Conservation (phyloP, 495 filamentous ascomycete genomes). For the Usnea hakonensis region DNA sequence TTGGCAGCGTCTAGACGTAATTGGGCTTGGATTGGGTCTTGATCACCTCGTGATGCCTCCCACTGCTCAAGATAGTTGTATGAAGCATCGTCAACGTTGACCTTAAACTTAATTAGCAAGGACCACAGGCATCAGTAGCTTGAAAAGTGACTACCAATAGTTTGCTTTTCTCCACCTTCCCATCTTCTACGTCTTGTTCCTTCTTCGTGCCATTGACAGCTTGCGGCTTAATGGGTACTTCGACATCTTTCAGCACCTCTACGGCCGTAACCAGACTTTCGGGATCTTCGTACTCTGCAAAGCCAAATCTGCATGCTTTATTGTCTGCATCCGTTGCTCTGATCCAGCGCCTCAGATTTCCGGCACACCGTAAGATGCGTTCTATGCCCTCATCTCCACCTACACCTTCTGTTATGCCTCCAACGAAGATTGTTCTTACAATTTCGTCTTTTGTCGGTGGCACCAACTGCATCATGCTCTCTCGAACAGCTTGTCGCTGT, state of each 20-base stretch:
- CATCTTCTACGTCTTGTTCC: slow-evolving; percentile 45
- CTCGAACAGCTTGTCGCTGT: slow-evolving; percentile 60
- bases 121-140: not conserved
- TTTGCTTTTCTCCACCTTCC: slow-evolving; percentile 58
- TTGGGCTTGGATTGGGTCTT: slow-evolving; percentile 56
- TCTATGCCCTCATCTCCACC: slow-evolving; percentile 79
- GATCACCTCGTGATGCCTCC: slow-evolving; percentile 55
- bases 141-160: slow-evolving; percentile 44
- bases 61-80: slow-evolving; percentile 87
- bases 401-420: slow-evolving; percentile 69
- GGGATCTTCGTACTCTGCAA: slow-evolving; percentile 92
- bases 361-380: slow-evolving; percentile 67
- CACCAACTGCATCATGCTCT: slow-evolving; percentile 67
- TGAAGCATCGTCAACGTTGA: slow-evolving; percentile 67
- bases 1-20: slow-evolving; percentile 62
- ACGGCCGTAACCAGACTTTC: slow-evolving; percentile 81
- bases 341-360: slow-evolving; percentile 77
- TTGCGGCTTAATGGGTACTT: slow-evolving; percentile 76
- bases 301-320: slow-evolving; percentile 84
- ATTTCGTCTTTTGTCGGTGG: slow-evolving; percentile 88
- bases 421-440: slow-evolving; percentile 81
- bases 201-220: slow-evolving; percentile 38
- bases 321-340: slow-evolving; percentile 72
- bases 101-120: slow-evolving; percentile 27
- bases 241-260: slow-evolving; percentile 75